Conservation (phyloP, 169 alveolate genomes). For the Eimeria praecox region DNA sequence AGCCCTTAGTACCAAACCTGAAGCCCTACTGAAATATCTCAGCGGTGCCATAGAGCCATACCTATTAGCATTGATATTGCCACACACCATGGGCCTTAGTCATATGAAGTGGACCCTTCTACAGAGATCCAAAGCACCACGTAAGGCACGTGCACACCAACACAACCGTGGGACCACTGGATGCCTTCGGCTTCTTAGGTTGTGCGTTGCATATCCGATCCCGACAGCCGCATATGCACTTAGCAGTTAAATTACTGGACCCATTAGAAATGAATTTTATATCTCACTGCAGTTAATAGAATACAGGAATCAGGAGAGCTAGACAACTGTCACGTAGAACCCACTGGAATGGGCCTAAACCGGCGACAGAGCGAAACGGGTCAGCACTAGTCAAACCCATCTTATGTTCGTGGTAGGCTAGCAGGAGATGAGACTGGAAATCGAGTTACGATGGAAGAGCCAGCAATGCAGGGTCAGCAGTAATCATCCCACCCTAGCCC, state of each 20-base stretch:
- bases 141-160: not conserved
- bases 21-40: not conserved
- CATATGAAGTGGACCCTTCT: not conserved
- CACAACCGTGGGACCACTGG: no score
- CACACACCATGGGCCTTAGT: not conserved
- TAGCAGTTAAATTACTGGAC: not conserved
- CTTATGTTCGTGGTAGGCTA: not conserved
- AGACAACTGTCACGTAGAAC: not conserved
- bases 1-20: not conserved
- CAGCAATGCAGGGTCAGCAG: not conserved
- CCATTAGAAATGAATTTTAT: not conserved
- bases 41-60: not conserved
- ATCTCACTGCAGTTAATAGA: not conserved
- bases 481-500: not conserved
- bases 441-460: not conserved
- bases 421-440: not conserved
- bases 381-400: not conserved
- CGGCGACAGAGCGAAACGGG: not conserved
- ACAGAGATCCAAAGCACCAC: not conserved
- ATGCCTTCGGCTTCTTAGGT: not conserved
- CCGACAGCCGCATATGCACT: not conserved
- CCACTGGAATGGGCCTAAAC: not conserved
- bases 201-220: not conserved
- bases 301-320: not conserved
- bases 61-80: not conserved